Conservation (phyloP, 2,329 filamentous ascomycete genomes). For the Fusarium paranaense region DNA sequence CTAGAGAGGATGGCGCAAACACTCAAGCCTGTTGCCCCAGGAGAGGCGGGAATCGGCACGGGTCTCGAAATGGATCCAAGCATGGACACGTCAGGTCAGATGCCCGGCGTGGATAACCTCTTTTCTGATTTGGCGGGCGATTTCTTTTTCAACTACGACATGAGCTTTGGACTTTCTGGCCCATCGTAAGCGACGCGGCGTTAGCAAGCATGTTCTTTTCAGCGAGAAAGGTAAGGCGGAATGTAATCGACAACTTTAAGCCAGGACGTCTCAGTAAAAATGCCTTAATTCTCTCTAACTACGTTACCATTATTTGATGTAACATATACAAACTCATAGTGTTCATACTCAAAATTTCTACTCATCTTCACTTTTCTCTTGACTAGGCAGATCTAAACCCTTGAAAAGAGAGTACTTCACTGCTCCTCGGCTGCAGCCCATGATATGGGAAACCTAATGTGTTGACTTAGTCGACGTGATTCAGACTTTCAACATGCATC, state of each 20-base stretch:
- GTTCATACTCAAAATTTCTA: neutral
- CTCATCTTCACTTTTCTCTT: neutral
- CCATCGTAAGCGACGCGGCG: neutral
- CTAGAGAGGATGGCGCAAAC: slow-evolving; percentile 47
- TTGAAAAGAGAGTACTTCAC: neutral
- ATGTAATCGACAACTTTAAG: neutral
- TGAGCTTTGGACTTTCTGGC: slow-evolving; percentile 22
- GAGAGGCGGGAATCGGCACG: neutral
- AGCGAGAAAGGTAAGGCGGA: neutral
- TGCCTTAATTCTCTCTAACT: neutral
- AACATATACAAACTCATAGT: neutral
- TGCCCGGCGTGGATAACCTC: slow-evolving; percentile 18
- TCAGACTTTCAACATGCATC: neutral
- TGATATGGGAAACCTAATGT: neutral
- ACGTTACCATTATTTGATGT: neutral
- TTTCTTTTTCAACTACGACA: slow-evolving; percentile 30
- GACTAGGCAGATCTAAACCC: neutral
- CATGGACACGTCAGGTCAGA: neutral
- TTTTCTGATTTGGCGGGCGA: slow-evolving; percentile 29
- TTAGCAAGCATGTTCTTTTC: neutral
- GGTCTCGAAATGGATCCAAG: neutral
- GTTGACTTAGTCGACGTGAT: neutral
- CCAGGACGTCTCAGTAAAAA: neutral
- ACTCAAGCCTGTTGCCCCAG: slow-evolving; percentile 2
- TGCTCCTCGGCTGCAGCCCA: no score